These are phyloP conservation scores for Nakataea oryzae DNA, from an alignment of 2,329 filamentous ascomycete genomes.

Conservation along the genomic window DNA sequence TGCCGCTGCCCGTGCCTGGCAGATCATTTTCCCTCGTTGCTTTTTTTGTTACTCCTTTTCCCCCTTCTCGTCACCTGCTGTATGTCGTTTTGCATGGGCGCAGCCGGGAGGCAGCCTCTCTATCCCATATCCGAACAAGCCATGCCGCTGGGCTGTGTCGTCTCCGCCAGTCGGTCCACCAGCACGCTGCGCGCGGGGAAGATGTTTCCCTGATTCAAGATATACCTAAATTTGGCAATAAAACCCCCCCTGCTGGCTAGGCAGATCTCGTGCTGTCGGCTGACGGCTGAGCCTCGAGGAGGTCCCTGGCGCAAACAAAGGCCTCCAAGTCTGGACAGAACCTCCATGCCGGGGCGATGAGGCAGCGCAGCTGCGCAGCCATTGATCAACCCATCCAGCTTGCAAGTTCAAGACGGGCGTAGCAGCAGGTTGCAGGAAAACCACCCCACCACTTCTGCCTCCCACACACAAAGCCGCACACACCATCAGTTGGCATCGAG, in stretches of 20 bases:
- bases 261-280: too few relatives aligned
- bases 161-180: not conserved
- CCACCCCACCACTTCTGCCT: not conserved
- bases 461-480: not conserved
- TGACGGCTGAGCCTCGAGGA: not conserved
- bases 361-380: not conserved
- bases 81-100: too few relatives aligned
- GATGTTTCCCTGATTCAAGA: not conserved
- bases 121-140: not conserved
- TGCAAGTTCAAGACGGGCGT: not conserved
- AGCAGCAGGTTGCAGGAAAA: not conserved
- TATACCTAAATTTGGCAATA: not conserved
- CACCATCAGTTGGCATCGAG: not conserved
- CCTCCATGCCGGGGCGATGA: not conserved
- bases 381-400: not conserved
- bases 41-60: too few relatives aligned
- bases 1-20: not conserved
- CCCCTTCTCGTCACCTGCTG: too few relatives aligned
- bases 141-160: not conserved
- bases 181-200: not conserved
- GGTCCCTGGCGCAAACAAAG: not conserved
- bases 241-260: not conserved
- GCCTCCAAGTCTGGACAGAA: too few relatives aligned
- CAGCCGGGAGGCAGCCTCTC: not conserved
- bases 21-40: not conserved